These are phyloP conservation scores for Croton setiger DNA, from an alignment of 441 rosid genomes.

Conservation along the genomic window DNA sequence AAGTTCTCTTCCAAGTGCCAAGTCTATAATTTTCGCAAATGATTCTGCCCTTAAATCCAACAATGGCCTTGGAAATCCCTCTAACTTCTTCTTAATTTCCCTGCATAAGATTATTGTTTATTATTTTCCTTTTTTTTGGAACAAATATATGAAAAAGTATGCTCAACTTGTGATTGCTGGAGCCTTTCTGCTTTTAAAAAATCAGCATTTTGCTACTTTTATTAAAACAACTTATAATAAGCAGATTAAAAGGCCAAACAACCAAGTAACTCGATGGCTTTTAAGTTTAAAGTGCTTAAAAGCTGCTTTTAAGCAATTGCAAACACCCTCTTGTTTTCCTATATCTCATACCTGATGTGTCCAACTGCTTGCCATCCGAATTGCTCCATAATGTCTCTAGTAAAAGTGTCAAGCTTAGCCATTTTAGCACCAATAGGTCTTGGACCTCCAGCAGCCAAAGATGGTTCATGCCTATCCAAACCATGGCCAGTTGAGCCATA, in stretches of 20 bases:
- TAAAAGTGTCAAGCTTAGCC: conserved; percentile 55
- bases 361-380: conserved; percentile 85
- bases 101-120: not conserved
- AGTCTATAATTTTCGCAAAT: conserved; percentile 52
- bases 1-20: conserved; percentile 45
- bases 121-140: no score
- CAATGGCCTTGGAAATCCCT: conserved; percentile 73
- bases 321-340: no score
- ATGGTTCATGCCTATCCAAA: conserved; percentile 55
- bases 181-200: no score
- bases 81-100: conserved; percentile 51
- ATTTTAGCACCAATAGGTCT: conserved; percentile 54
- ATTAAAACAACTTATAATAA: no score
- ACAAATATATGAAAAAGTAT: no score
- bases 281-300: no score
- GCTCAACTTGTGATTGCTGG: no score
- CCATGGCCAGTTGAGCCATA: conserved; percentile 67
- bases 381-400: conserved; percentile 42
- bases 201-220: no score
- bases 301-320: no score
- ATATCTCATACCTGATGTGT: conserved; percentile 18
- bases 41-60: conserved; percentile 54
- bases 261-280: no score
- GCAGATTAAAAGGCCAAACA: no score
- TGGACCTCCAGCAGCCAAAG: conserved; percentile 64